Conservation (phyloP, 345 rosid genomes). For the Euphorbia peplus region DNA sequence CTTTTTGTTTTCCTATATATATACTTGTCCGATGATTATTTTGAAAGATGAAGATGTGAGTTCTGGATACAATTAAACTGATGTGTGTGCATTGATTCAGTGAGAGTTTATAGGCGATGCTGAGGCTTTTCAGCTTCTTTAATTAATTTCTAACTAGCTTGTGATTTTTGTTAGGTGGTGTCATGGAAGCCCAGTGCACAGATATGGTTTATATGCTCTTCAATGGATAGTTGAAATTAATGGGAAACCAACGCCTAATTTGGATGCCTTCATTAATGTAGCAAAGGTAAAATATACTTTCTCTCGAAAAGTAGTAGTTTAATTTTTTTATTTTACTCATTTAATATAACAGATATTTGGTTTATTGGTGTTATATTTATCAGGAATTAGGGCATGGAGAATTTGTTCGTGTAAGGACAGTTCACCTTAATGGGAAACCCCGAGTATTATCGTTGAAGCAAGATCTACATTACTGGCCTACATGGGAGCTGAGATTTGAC, state of each 20-base stretch:
- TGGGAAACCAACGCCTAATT: slow-evolving; percentile 74
- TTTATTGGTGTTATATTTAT: neutral
- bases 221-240: slow-evolving; percentile 97
- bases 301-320: neutral
- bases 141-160: neutral
- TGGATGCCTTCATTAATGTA: slow-evolving; percentile 67
- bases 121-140: neutral
- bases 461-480: slow-evolving; percentile 95
- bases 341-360: neutral
- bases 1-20: too few relatives aligned
- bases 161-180: slow-evolving; percentile 59
- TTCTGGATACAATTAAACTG: neutral
- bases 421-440: slow-evolving; percentile 89
- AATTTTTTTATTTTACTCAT: neutral
- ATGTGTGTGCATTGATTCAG: neutral
- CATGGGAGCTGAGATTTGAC: slow-evolving; percentile 86
- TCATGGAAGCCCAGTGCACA: slow-evolving; percentile 84
- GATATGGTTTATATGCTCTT: slow-evolving; percentile 84
- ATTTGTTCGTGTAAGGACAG: slow-evolving; percentile 77
- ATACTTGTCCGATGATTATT: too few relatives aligned
- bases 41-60: too few relatives aligned
- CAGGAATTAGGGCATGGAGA: slow-evolving; percentile 83
- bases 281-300: slow-evolving; percentile 51
- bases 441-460: slow-evolving; percentile 84
- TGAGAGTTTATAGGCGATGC: neutral